These are phyloP conservation scores for Chaetomium sp. DNA, from an alignment of 2,329 filamentous ascomycete genomes.

Conservation along the genomic window DNA sequence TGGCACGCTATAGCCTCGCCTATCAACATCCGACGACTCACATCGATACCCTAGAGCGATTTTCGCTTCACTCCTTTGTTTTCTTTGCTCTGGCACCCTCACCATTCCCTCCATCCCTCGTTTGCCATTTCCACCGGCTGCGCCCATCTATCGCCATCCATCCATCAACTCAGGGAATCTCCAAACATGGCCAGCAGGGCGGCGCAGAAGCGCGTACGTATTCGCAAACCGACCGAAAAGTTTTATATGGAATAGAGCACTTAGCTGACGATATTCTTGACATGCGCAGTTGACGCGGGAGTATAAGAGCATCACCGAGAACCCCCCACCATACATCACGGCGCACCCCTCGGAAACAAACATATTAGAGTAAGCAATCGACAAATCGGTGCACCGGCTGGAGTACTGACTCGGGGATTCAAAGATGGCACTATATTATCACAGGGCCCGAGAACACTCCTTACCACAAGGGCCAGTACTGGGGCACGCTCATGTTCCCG, in stretches of 20 bases:
- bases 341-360: slow-evolving; percentile 89
- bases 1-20: not conserved
- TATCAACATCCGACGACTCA: not conserved
- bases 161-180: not conserved
- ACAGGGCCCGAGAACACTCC: slow-evolving; percentile 93
- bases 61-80: not conserved
- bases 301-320: slow-evolving; percentile 65
- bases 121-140: not conserved
- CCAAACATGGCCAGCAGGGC: slow-evolving; percentile 34
- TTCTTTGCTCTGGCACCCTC: not conserved
- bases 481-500: slow-evolving; percentile 94
- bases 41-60: not conserved
- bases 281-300: slow-evolving; percentile 58
- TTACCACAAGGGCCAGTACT: slow-evolving; percentile 94
- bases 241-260: not conserved
- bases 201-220: slow-evolving; percentile 37
- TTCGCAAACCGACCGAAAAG: not conserved
- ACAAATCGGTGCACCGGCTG: not conserved
- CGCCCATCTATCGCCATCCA: too few relatives aligned
- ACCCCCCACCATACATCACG: slow-evolving; percentile 84
- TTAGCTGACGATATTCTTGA: slow-evolving; percentile 7
- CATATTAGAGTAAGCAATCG: slow-evolving; percentile 73
- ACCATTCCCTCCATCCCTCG: not conserved
- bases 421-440: slow-evolving; percentile 90
- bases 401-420: slow-evolving; percentile 5